These are phyloP conservation scores for Penicillium herquei DNA, from an alignment of 495 filamentous ascomycete genomes.

Conservation along the genomic window DNA sequence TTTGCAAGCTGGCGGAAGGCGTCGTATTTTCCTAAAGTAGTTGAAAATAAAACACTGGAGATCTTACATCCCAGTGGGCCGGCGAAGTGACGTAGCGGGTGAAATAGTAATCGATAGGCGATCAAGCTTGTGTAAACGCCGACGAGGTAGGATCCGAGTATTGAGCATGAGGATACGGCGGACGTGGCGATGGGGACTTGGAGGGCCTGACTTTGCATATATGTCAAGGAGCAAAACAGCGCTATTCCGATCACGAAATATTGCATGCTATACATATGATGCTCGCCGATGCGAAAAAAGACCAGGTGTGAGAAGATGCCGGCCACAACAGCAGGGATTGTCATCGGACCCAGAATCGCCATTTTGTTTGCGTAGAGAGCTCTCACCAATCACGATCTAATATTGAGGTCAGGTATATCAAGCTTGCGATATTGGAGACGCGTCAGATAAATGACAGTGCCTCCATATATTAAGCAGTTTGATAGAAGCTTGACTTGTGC, in stretches of 20 bases:
- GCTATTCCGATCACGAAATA: background rate
- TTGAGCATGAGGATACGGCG: background rate
- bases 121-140: slow-evolving; percentile 27
- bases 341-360: too few species aligned
- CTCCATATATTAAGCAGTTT: too few species aligned
- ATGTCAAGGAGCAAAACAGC: background rate
- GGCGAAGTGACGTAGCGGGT: slow-evolving; percentile 33
- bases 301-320: background rate
- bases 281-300: background rate
- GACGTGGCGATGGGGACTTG: too few species aligned
- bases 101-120: slow-evolving; percentile 32
- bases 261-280: background rate
- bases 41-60: slow-evolving; percentile 26
- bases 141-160: background rate
- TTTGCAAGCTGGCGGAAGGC: slow-evolving; percentile 28
- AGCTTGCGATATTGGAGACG: too few species aligned
- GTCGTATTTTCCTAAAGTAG: slow-evolving; percentile 17
- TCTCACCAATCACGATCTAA: too few species aligned
- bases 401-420: too few species aligned
- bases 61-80: slow-evolving; percentile 33
- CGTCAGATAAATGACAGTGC: too few species aligned
- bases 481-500: too few species aligned
- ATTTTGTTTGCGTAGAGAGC: too few species aligned
- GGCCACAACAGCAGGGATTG: background rate
- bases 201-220: too few species aligned